Base-by-base conservation (phyloP, 2,329 filamentous ascomycete species). In the Stenocarpella maydis region DNA sequence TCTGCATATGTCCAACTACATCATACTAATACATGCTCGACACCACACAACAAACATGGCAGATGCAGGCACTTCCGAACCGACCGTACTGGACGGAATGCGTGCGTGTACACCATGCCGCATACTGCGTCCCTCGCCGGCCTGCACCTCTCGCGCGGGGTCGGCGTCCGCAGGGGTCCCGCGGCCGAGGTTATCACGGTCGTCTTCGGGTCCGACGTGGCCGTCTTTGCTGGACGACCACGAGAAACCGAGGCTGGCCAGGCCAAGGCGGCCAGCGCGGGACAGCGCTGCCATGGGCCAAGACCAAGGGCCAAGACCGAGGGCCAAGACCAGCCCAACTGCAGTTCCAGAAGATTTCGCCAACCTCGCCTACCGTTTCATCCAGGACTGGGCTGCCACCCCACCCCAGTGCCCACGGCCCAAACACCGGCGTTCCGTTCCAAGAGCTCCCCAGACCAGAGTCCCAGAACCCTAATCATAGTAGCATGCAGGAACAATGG, bases 291-390 rank as follows among this genome's bases (percentile, higher is more conserved):
- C 17, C 37, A 37, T 55, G 34, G 45, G 49, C 34, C 34, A 37
- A 37, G 52, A 21, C 65, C 21, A 60, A 49, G 41, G 34, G 34
- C 34, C 34, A 37, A 37, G 34, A 37, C 65, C 52, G 34, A 58
- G 37, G 52, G 39, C 65, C 21, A 60, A 60, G 41, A 41, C 58
- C 34, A 61, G 58, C 41, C 58, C 58, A 61, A 47, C 8, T 63
- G 19, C 58, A 49, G 58, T 63, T 63, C 63, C 47, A 67, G 52
- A 67, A 67, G 65, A 37, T 58, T 67, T 58, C 52, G 52, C 43
- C 28, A 58, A 67, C 65, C 15, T 58, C 50, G 41, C 21, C 47
- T 60, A 68, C 55, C 66, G 54, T 61, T 68, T 63, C 55, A 68
- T 41, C 67, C 41, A 49, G 67, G 55, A 66, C 34, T 61, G 37